phyloP scores from a whole-genome alignment of 768 basidiomycete species.

The Sistotremastrum suecicum region DNA sequence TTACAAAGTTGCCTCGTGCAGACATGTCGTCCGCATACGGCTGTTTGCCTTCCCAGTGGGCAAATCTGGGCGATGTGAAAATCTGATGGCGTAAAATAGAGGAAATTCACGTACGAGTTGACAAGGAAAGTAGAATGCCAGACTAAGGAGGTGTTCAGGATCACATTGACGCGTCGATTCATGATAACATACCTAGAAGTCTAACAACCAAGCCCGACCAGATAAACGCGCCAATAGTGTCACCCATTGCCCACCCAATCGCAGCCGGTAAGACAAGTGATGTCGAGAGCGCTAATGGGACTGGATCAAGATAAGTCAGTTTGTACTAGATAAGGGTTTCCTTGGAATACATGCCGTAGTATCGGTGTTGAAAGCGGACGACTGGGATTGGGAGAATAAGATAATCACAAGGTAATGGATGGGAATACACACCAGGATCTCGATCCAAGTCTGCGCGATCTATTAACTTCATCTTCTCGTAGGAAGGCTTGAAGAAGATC shows the following conservation, averaged over 20 bases:
- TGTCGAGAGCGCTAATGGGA: constrained; percentile 43
- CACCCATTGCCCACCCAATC: constrained; percentile 45
- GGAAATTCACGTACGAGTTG: constrained; percentile 38
- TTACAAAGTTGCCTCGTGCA: constrained; percentile 57
- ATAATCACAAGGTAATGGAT: background rate
- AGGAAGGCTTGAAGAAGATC: constrained; percentile 69
- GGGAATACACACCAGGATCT: constrained; percentile 42
- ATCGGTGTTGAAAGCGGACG: constrained; percentile 54
- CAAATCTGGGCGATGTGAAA: constrained; percentile 28
- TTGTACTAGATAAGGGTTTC: no score
- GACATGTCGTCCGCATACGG: constrained; percentile 73
- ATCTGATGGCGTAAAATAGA: background rate
- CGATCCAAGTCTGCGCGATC: constrained; percentile 54
- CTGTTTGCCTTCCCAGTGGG: constrained; percentile 72
- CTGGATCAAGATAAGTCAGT: constrained; percentile 19
- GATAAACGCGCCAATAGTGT: constrained; percentile 50
- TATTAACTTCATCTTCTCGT: constrained; percentile 45
- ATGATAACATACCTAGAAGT: constrained; percentile 33
- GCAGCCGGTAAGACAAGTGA: constrained; percentile 45
- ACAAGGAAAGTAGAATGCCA: constrained; percentile 65
- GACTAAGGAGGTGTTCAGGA: constrained; percentile 19
- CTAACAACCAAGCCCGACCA: constrained; percentile 58
- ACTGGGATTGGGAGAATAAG: constrained; percentile 23
- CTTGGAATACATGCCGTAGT: constrained; percentile 33
- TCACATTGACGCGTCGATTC: background rate